Evolutionary conservation across 306 rosid species (phyloP).

Genomic region (Oemleria cerasiformis): DNA sequence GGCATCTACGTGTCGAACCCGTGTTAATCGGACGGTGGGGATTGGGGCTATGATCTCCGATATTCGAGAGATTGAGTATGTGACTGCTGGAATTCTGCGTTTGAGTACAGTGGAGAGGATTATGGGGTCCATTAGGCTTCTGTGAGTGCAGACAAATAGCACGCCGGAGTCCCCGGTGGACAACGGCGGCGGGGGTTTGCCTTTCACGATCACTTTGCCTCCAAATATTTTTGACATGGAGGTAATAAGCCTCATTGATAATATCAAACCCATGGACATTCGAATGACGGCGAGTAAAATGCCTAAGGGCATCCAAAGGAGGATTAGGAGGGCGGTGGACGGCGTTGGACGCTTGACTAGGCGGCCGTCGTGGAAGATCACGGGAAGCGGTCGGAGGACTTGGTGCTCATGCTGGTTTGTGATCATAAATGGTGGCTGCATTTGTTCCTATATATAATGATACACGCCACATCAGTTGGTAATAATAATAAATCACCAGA

Average conservation of each 20-base stretch:
- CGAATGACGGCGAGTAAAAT: conserved; percentile 58
- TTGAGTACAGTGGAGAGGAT: conserved; percentile 66
- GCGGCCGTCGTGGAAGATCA: conserved; percentile 96
- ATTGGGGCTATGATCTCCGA: conserved; percentile 84
- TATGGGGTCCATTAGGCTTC: conserved; percentile 91
- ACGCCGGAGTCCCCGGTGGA: conserved; percentile 45
- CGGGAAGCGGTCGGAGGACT: conserved; percentile 65
- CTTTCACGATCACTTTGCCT: conserved; percentile 59
- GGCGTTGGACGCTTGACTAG: conserved; percentile 86
- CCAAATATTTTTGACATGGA: conserved; percentile 48
- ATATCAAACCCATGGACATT: conserved; percentile 33
- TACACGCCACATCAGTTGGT: not conserved
- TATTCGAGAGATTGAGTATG: conserved; percentile 80
- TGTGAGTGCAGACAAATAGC: conserved; percentile 89
- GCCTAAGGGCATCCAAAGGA: conserved; percentile 95
- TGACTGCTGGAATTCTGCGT: conserved; percentile 73
- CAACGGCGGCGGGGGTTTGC: conserved; percentile 60
- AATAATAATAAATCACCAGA: not conserved
- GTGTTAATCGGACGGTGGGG: conserved; percentile 70
- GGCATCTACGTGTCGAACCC: conserved; percentile 62
- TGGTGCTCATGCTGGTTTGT: conserved; percentile 16
- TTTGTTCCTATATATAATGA: conserved; percentile 42
- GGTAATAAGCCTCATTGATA: conserved; percentile 65
- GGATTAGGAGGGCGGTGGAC: conserved; percentile 57
- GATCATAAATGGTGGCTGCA: conserved; percentile 38